phyloP scores from a whole-genome alignment of 2,329 filamentous ascomycete genomes.

The Exophiala calicioides region DNA sequence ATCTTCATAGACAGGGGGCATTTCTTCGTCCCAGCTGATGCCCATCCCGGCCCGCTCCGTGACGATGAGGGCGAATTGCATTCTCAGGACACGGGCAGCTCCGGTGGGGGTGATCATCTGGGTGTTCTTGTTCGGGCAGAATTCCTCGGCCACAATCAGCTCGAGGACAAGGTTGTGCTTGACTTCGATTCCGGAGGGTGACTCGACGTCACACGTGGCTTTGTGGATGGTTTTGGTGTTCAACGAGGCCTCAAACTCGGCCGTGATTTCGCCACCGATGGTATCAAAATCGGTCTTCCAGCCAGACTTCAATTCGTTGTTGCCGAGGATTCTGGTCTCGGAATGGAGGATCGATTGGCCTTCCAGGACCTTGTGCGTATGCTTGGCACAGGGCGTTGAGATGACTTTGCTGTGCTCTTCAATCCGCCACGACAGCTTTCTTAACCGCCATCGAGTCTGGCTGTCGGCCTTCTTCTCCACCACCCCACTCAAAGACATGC shows the following conservation, averaged over 20 bases:
- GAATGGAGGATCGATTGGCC: conserved; percentile 72
- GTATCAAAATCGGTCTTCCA: conserved; percentile 81
- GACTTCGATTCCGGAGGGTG: conserved; percentile 72
- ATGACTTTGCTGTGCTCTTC: conserved; percentile 82
- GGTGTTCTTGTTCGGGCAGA: conserved; percentile 67
- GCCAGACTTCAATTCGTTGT: conserved; percentile 77
- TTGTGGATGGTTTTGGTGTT: conserved; percentile 56
- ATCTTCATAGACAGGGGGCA: conserved; percentile 90
- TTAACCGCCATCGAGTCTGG: conserved; percentile 82
- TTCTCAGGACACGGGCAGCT: conserved; percentile 84
- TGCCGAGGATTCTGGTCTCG: conserved; percentile 74
- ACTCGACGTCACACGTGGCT: conserved; percentile 76
- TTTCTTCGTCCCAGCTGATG: conserved; percentile 96
- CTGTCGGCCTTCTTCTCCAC: conserved; percentile 68
- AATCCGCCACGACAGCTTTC: conserved; percentile 89
- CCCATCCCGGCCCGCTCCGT: conserved; percentile 84
- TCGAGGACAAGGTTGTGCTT: conserved; percentile 86
- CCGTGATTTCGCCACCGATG: conserved; percentile 72
- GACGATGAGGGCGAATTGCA: conserved; percentile 81
- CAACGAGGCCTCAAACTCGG: conserved; percentile 71
- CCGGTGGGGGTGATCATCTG: conserved; percentile 82
- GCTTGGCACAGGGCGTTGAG: conserved; percentile 76
- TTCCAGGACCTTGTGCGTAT: conserved; percentile 65
- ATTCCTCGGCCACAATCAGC: conserved; percentile 92
- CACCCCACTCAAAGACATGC: conserved; percentile 83